phyloP scores from a whole-genome alignment of 1,139 yeast species.

The Starmera stellimalicola region DNA sequence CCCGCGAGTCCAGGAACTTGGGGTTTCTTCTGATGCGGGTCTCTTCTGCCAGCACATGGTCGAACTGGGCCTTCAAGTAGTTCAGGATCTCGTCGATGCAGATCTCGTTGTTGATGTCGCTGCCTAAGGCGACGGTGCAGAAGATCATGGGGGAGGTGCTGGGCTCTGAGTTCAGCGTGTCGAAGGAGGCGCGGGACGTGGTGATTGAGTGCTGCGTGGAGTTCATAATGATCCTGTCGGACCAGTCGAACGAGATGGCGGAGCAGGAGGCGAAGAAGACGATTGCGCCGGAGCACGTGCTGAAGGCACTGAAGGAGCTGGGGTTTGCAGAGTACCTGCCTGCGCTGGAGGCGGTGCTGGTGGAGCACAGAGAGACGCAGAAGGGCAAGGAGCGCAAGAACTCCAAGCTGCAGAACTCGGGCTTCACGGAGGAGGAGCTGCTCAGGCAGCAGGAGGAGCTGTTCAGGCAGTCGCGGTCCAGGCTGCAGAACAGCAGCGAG shows the following conservation, averaged over 20 bases:
- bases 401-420: slow-evolving; percentile 88
- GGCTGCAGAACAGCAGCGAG: slow-evolving; percentile 37
- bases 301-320: slow-evolving; percentile 78
- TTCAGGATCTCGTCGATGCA: slow-evolving; percentile 55
- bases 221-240: slow-evolving; percentile 87
- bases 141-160: slow-evolving; percentile 86
- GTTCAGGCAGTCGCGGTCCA: slow-evolving; percentile 79
- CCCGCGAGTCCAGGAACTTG: slow-evolving; percentile 74
- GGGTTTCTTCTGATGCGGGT: slow-evolving; percentile 74
- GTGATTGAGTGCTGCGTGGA: slow-evolving; percentile 94
- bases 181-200: slow-evolving; percentile 93
- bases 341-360: slow-evolving; percentile 69
- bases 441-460: slow-evolving; percentile 87
- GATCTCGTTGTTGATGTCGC: too few relatives aligned
- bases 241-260: slow-evolving; percentile 93
- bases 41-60: slow-evolving; percentile 67
- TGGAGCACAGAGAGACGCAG: slow-evolving; percentile 80
- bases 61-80: slow-evolving; percentile 78
- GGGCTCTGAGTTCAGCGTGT: slow-evolving; percentile 77
- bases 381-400: slow-evolving; percentile 88
- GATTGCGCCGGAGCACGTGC: slow-evolving; percentile 92
- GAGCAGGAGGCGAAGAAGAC: slow-evolving; percentile 95
- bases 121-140: slow-evolving; percentile 76
- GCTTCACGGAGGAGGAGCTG: slow-evolving; percentile 85
- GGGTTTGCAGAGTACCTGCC: slow-evolving; percentile 84